Base-by-base conservation (phyloP, 1,139 yeast genomes). In the Saccharomyces pastorianus region DNA sequence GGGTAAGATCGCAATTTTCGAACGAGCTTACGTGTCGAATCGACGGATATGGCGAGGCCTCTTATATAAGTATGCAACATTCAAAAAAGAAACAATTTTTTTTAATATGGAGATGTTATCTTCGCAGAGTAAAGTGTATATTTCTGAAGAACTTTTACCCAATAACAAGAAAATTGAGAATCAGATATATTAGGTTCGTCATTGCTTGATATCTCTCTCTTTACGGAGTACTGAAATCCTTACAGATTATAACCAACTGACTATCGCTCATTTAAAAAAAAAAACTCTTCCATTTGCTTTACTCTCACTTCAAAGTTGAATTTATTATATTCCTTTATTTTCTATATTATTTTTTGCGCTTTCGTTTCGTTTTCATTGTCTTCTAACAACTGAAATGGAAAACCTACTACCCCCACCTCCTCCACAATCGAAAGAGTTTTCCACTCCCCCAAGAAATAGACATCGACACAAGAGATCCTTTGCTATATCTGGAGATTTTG, bases 401-500 rank as follows among this genome's bases (percentile, higher is more conserved):
- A 38, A 38, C 13, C 6, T 38, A 38, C 11, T 11, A 11, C 44
- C 44, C 11, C 44, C 44, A 38, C 44, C 25, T 17, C 44, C 44
- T 9, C 11, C 44, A n/a, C 44, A 38, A 38, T 8, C 6, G 44
- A 38, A 8, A 13, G 44, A 29, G 8, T 50, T 51, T 25, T 46
- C 51, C 3, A 57, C 59, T 5, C 61, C 58, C 1, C 52, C 55
- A 29, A 72, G 73, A 61, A 74, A 80, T 58, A 77, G 80, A 1
- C 89, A 84, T 65, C 76, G 84, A 49, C 90, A 84, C 61, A 77
- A 83, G 63, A 71, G 90, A 51, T 84, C 89, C 0, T 85, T 86
- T 26, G 89, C 89, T 0, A 82, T 84, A 14, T 82, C 87, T 5
- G 89, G 89, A 0, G 89, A 84, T 64, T 84, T 84, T 63, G 90